A percentile compares a stretch with the other conserved stretches of the same genome.
phyloP scores from a whole-genome alignment of 2,329 filamentous ascomycete genomes.

The Dendryphion nanum region DNA sequence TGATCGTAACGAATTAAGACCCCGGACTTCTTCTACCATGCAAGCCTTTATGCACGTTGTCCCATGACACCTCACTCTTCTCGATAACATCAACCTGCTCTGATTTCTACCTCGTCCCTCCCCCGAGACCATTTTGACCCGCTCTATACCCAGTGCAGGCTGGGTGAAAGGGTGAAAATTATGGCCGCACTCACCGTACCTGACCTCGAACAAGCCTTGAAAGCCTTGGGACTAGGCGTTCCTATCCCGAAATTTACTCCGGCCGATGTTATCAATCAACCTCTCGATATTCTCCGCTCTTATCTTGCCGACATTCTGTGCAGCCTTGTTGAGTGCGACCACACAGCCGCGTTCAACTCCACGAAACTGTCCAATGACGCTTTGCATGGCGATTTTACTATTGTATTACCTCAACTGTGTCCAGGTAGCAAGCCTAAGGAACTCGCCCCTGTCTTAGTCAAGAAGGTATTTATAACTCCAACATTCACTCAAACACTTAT shows the following conservation, averaged over 20 bases:
- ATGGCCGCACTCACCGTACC: slow-evolving; percentile 7
- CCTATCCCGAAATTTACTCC: slow-evolving; percentile 7
- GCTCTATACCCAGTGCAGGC: too few relatives aligned
- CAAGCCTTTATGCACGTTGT: background rate
- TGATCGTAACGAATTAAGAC: too few relatives aligned
- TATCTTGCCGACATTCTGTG: slow-evolving; percentile 21
- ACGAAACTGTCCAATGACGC: slow-evolving; percentile 32
- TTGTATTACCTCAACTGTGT: slow-evolving; percentile 26
- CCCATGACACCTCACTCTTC: background rate
- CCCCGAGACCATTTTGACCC: background rate
- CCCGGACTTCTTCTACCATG: too few relatives aligned
- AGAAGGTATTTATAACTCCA: slow-evolving; percentile 16
- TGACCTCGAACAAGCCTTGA: slow-evolving; percentile 6
- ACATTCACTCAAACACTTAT: background rate
- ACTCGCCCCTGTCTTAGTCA: slow-evolving; percentile 15
- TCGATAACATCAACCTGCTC: background rate
- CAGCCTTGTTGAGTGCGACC: slow-evolving; percentile 12
- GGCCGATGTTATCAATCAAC: slow-evolving; percentile 17
- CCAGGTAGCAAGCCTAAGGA: slow-evolving; percentile 19
- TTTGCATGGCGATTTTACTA: slow-evolving; percentile 26
- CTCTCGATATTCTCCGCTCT: slow-evolving; percentile 25
- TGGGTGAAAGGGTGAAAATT: background rate
- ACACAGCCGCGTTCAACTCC: slow-evolving; percentile 17
- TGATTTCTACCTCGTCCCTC: background rate
- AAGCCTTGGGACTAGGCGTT: slow-evolving; percentile 4